Conservation (phyloP, 306 rosid genomes). For the Malus fusca region DNA sequence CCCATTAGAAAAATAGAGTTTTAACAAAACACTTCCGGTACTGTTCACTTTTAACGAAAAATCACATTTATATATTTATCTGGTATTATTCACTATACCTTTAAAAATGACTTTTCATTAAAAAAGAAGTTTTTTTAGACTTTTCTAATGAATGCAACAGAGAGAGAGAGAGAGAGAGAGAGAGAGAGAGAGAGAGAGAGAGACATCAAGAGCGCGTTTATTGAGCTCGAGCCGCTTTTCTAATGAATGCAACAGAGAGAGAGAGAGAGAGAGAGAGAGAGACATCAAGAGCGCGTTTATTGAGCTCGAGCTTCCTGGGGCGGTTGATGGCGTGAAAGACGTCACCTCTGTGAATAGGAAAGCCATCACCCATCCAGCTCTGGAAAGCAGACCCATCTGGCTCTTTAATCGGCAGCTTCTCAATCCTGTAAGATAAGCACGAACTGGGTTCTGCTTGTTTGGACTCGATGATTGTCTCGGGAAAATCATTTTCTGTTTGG, state of each 20-base stretch:
- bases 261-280: constrained; percentile 8
- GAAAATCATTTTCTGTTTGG: constrained; percentile 21
- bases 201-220: constrained; percentile 69
- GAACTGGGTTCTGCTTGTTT: constrained; percentile 21
- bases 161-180: too few relatives aligned
- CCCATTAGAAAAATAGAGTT: too few relatives aligned
- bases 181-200: constrained; percentile 8
- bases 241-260: neutral
- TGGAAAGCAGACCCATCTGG: constrained; percentile 62
- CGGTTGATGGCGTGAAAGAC: constrained; percentile 83
- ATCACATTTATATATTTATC: too few relatives aligned
- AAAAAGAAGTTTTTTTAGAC: too few relatives aligned
- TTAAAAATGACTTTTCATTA: too few relatives aligned
- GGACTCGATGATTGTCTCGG: constrained; percentile 10
- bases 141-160: neutral
- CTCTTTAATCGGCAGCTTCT: constrained; percentile 51
- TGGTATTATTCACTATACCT: too few relatives aligned
- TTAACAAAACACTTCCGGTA: fast-evolving
- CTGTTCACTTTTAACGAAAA: too few relatives aligned
- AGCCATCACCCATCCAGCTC: constrained; percentile 92
- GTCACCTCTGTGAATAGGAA: constrained; percentile 67
- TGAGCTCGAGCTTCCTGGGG: constrained; percentile 68
- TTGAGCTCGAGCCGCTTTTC: constrained; percentile 64
- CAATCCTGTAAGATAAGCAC: constrained; percentile 67
- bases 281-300: constrained; percentile 75